Percentiles rank a stretch among this genome's conserved stretches.
Evolutionary conservation across 2,329 filamentous ascomycete genomes (phyloP).

Genomic region (Cryphonectria naterciae): DNA sequence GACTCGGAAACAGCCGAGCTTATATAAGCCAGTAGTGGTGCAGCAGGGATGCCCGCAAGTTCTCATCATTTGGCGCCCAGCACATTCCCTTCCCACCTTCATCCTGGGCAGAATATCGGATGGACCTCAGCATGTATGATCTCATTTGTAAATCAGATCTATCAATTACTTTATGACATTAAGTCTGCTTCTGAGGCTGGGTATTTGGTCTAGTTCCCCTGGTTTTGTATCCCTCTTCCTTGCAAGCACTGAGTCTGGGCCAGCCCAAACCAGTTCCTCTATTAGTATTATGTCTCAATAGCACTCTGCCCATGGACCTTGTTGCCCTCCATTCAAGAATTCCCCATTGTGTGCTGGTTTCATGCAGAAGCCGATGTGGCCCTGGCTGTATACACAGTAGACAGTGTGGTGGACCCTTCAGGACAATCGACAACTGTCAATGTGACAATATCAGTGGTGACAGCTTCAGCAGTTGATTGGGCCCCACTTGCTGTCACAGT

Average conservation of each 20-base stretch:
- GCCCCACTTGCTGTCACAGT: background rate
- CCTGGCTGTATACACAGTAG: slow-evolving; percentile 2
- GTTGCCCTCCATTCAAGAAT: background rate
- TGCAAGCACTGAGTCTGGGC: background rate
- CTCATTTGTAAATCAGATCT: background rate
- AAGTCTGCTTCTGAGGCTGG: background rate
- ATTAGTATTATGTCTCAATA: background rate
- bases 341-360: background rate
- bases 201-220: background rate
- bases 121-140: background rate
- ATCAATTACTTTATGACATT: background rate
- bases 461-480: background rate
- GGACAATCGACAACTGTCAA: background rate
- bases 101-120: background rate
- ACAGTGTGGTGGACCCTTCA: background rate
- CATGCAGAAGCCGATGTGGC: background rate
- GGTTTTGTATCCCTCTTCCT: background rate
- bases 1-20: slow-evolving; percentile 14
- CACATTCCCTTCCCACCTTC: background rate
- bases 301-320: background rate
- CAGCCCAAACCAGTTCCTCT: background rate
- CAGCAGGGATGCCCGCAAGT: background rate
- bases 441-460: background rate
- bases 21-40: background rate
- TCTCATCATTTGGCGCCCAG: background rate